Percentiles rank a stretch among this genome's conserved stretches.
phyloP scores from a whole-genome alignment of 2,329 filamentous ascomycete species.

The Arthrobotrys entomopaga region DNA sequence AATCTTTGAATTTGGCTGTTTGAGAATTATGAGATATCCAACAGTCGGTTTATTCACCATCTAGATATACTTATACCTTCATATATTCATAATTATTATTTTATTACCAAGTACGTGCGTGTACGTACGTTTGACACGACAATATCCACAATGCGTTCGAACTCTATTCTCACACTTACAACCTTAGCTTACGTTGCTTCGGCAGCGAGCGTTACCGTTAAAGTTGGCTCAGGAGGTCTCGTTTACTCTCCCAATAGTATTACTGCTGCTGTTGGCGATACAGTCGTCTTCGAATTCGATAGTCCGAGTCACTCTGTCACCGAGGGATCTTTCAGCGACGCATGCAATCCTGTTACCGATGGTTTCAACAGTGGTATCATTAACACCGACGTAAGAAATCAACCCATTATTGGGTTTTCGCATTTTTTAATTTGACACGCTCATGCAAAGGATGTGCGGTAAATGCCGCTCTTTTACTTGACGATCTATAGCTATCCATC shows the following conservation, averaged over 20 bases:
- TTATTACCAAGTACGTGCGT: too few relatives aligned
- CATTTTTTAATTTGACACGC: too few relatives aligned
- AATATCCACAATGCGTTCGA: not conserved
- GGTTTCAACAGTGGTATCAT: slow-evolving; percentile 40
- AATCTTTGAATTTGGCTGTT: too few relatives aligned
- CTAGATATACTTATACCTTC: too few relatives aligned
- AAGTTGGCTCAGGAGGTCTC: slow-evolving; percentile 68
- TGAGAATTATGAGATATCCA: too few relatives aligned
- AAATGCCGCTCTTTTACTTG: too few relatives aligned
- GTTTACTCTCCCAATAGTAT: slow-evolving; percentile 75
- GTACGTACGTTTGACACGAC: too few relatives aligned
- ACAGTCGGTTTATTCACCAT: too few relatives aligned
- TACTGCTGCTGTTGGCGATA: slow-evolving; percentile 68
- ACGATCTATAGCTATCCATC: too few relatives aligned
- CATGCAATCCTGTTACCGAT: slow-evolving; percentile 71
- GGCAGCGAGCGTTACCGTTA: slow-evolving; percentile 68
- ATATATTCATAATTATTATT: too few relatives aligned
- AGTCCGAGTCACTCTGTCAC: slow-evolving; percentile 77
- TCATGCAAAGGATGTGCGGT: too few relatives aligned
- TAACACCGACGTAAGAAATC: not conserved
- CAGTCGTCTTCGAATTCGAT: slow-evolving; percentile 22
- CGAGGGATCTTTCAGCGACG: slow-evolving; percentile 77
- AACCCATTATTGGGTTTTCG: too few relatives aligned
- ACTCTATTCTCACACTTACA: slow-evolving; percentile 2
- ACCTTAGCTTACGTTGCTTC: slow-evolving; percentile 15